Evolutionary conservation across 1,139 yeast genomes (phyloP), one percentile per base, ranked within the genome.

Genomic region (Yamadazyma siamensis): DNA sequence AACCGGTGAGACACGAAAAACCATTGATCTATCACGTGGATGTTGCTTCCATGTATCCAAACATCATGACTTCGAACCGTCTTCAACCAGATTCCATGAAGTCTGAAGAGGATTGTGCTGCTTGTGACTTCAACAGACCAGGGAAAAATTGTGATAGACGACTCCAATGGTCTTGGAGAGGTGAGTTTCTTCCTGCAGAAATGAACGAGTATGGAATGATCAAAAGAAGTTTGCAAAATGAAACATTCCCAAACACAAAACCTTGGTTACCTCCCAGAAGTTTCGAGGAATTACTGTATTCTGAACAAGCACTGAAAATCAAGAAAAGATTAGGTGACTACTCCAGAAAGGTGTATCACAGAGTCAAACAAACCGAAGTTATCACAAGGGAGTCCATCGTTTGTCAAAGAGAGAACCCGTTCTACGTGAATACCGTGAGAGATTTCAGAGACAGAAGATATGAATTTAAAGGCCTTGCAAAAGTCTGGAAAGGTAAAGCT

Each of bases 31-130:
- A 94, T 50, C 99, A 94, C 54, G 96, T 94, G 24, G 99, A 94
- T 65, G 99, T 94, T 33, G 97, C 99, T 0, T 91, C 98, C 0
- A 94, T 94, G 99, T 94, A 94, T 51, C 99, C 99, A 4, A 91
- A 94, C 53, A 94, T 94, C 50, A 94, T 94, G 97, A 87, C 96
- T 4, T 85, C 98, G 0, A 94, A 94, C 59, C 77, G 99, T 51
- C 67, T 94, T 33, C 99, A 94, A 55, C 99, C 99, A 0, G 99
- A 94, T 57, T 89, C 98, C 1, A 91, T 94, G 88, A 89, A 91
- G 47, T 66, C 83, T 0, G 98, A 91, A 52, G 87, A 87, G 46
- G 96, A 88, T 48, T 94, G 98, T 62, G 98, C 98, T 1, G 78
- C 95, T 23, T 94, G 99, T 65, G 98, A 94, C 49, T 94, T 88